Base-by-base conservation (phyloP, 2,329 filamentous ascomycete genomes). In the Colletotrichum somersetense region DNA sequence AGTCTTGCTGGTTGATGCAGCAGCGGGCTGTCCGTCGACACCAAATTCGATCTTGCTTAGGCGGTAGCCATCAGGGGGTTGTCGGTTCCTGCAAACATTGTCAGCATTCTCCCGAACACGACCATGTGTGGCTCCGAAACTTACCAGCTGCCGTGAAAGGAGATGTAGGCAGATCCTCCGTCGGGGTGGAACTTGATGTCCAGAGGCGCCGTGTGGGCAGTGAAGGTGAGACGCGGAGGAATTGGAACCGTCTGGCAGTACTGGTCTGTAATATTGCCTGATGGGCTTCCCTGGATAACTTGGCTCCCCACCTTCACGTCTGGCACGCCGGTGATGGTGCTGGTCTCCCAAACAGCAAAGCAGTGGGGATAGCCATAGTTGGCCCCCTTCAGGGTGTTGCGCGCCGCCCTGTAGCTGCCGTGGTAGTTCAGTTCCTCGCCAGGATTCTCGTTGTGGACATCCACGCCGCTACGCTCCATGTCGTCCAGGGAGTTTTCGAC, bases 381-480 rank as follows among this genome's bases (percentile, higher is more conserved):
- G 71, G 86, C 75, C 5, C 73, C 75, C 11, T 75, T 77, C 26
- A 76, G 71, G 35, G 81, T 74, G n/a, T 84, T 82, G 52, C 80
- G 18, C 5, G 76, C 75, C 3, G 72, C 75, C 33, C 40, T 78
- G 66, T 93, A 82, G 72, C 85, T 87, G 10, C 92, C 92, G 72
- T 92, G 89, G 79, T 89, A 94, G 80, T 94, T 94, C 78, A 95
- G 81, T 80, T 94, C 91, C 78, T 94, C 92, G 26, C 86, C 92
- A 0, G 92, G 92, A 76, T 94, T 94, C 75, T 92, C 85, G 72
- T 88, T 80, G 75, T 92, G 89, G 57, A 93, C 86, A 73, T 92
- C 89, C 33, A 84, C 75, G 16, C 87, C 87, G 62, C 85, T 80
- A 35, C 92, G 86, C n/a, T 81, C 80, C 33, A 93, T 84, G 55